Percentiles rank a stretch among this genome's conserved stretches.
phyloP scores from a whole-genome alignment of 2,329 filamentous ascomycete species.

The Pseudogymnoascus sp. region DNA sequence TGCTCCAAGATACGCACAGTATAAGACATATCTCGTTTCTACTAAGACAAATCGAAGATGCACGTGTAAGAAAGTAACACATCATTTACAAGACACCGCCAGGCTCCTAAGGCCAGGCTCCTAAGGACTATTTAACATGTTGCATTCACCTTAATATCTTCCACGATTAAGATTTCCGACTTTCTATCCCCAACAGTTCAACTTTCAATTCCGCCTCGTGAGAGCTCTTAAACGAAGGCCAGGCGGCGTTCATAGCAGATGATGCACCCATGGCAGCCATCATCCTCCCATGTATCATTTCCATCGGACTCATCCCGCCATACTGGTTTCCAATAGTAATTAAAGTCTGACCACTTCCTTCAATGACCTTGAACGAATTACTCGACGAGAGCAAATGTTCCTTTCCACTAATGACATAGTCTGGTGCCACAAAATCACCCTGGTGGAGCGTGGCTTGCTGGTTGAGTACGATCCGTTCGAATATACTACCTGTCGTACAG shows the following conservation, averaged over 20 bases:
- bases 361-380: neutral
- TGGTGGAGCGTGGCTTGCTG: neutral
- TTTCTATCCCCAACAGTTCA: neutral
- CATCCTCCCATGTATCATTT: neutral
- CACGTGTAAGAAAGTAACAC: neutral
- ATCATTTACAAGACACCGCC: neutral
- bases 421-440: neutral
- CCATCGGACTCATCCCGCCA: neutral
- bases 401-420: neutral
- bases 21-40: too few species aligned
- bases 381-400: neutral
- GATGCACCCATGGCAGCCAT: neutral
- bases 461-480: neutral
- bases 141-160: neutral
- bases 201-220: neutral
- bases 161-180: neutral
- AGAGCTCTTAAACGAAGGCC: neutral
- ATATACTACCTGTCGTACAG: neutral
- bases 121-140: neutral
- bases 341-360: neutral
- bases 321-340: neutral
- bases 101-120: neutral
- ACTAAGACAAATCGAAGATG: too few species aligned
- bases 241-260: neutral
- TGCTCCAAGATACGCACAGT: neutral